A percentile compares a stretch with the other conserved stretches of the same genome.
These are phyloP conservation scores for Penicillium palitans DNA, from an alignment of 2,329 filamentous ascomycete genomes.

Conservation along the genomic window DNA sequence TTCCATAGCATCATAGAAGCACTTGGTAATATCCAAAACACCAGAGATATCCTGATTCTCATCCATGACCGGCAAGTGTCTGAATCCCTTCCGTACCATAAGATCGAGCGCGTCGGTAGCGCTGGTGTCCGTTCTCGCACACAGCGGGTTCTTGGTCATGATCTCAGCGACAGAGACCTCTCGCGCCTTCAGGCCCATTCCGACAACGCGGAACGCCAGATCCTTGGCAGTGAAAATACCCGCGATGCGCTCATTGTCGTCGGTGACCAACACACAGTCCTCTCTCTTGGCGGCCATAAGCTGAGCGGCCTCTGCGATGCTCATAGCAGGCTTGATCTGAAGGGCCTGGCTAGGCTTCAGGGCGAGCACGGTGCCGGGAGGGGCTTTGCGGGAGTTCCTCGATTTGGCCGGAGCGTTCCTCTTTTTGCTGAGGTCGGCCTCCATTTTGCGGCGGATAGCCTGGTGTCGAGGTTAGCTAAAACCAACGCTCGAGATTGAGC, in stretches of 20 bases:
- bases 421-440: conserved; percentile 97
- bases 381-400: conserved; percentile 85
- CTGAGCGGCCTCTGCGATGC: conserved; percentile 93
- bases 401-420: conserved; percentile 76
- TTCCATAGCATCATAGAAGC: conserved; percentile 99
- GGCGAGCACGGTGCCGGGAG: conserved; percentile 91
- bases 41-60: conserved; percentile 99
- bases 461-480: conserved; percentile 40
- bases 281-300: conserved; percentile 98
- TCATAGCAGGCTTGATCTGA: conserved; percentile 94
- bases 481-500: background rate
- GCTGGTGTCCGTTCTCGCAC: conserved; percentile 94
- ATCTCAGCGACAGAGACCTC: conserved; percentile 95
- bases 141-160: conserved; percentile 99
- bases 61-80: conserved; percentile 98
- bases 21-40: conserved; percentile 98
- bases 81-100: conserved; percentile 98
- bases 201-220: conserved; percentile 93
- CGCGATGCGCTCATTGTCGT: conserved; percentile 95
- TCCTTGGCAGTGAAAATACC: conserved; percentile 99
- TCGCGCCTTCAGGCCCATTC: conserved; percentile 81
- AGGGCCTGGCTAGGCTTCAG: conserved; percentile 93
- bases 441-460: conserved; percentile 96
- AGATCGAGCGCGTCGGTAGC: conserved; percentile 95
- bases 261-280: conserved; percentile 95